Evolutionary conservation across 306 rosid species (phyloP), one percentile per base, ranked within the genome.

Genomic region (Cajanus cajan): DNA sequence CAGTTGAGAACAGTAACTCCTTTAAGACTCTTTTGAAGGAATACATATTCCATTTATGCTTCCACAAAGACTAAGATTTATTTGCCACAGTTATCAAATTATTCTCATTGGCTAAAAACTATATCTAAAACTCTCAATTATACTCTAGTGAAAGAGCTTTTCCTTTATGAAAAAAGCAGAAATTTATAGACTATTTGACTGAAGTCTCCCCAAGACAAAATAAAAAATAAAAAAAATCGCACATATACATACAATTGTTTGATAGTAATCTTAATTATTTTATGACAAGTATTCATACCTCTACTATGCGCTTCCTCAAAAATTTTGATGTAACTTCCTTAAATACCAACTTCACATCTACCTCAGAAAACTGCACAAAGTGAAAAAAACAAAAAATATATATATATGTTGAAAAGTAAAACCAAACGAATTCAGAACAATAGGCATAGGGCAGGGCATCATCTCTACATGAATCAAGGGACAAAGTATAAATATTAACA

Each of bases 281-380:
- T 59, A 73, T 16, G 33, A 62, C 2, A 71, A 58, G 72, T 65
- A 67, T 58, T 62, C 85, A 62, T 90, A 95, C 99, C 99, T 95
- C 94, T 70, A 95, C 99, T 83, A 95, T 91, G 71, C 99, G 91
- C 75, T 87, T 93, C 68, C 99, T 88, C 74, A 87, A 85, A 82
- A 88, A 90, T 81, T 89, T 92, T 36, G 98, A 93, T 37, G 98
- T 79, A 47, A 95, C 93, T 82, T 95, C 98, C 85, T 95, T 95
- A 89, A 89, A 95, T 37, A 95, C 98, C 75, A 95, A 82, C 94
- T 95, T 95, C 87, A 95, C 98, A 43, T 95, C 98, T 25, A 92
- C 97, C 90, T 92, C 98, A 43, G 91, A 87, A 85, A 86, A 95
- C 98, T 95, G 87, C 62, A 88, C 77, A 47, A 75, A 69, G 61